Evolutionary conservation across 1,284 basidiomycete genomes (phyloP), one percentile per base, ranked within the genome.

Genomic region (Peniophora sp.): DNA sequence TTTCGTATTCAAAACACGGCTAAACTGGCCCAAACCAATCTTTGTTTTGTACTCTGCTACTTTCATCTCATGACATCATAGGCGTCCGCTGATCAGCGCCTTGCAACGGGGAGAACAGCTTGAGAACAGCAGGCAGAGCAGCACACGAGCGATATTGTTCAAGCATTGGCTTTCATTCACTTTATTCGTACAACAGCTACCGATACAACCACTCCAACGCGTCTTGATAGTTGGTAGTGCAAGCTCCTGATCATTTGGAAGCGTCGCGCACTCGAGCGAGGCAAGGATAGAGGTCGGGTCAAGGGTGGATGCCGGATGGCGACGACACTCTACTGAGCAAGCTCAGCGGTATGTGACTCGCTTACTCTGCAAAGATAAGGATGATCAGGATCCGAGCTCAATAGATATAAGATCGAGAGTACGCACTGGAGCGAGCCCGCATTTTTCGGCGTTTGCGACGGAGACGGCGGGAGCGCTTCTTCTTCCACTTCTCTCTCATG

Each of bases 401-500:
- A n/a, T 12, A 12, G 27, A 32, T 32, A 12, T 12, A 32, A 32
- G 27, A 6, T 12, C 27, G 27, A 32, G 12, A 49, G 54, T 52
- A 83, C 87, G 64, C 63, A 90, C 88, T 90, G 76, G 87, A 90
- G 71, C 87, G 87, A 58, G 88, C 88, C 70, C 88, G 83, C 88
- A 90, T 90, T 78, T 90, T 90, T 86, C 87, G 83, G 76, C 87
- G 85, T 65, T 90, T 90, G 71, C 88, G 84, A 65, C 88, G 78
- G 73, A 90, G 87, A 68, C 88, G 88, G 70, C 87, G 83, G 59
- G 87, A 89, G 67, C 87, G 80, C 77, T 90, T 90, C 73, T 90
- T 90, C 81, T 89, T 90, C 87, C 87, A 90, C 83, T 90, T 90
- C 71, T 89, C 87, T 87, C 86, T 89, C 86, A 89, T 89, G 59